Evolutionary conservation across 129 eudicot species (phyloP).

Genomic region (Ambrosia artemisiifolia): DNA sequence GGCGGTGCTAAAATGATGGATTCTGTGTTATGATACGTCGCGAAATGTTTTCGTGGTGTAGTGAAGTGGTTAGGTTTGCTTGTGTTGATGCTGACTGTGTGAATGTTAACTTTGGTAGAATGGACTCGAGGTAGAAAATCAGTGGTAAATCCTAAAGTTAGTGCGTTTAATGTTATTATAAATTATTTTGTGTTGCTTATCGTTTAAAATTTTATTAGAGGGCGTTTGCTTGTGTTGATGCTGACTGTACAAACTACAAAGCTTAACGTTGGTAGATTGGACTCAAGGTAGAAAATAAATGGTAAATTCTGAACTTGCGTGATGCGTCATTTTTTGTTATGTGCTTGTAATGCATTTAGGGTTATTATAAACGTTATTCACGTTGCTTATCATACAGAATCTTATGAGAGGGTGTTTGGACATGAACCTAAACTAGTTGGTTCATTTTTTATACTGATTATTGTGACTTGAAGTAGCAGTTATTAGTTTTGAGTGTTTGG

Average conservation of each 20-base stretch:
- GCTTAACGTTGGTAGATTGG: slow-evolving; percentile 1
- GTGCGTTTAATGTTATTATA: too few species aligned
- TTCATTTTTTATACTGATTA: background rate
- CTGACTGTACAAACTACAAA: slow-evolving; percentile 9
- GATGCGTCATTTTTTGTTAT: background rate
- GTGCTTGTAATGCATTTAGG: background rate
- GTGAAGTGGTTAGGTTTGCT: too few species aligned
- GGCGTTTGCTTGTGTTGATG: slow-evolving; percentile 21
- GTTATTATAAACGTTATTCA: background rate
- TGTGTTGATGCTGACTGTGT: too few species aligned
- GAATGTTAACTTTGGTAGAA: too few species aligned
- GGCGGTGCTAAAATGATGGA: background rate
- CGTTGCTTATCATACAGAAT: background rate
- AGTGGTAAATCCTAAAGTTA: too few species aligned
- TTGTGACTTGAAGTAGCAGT: background rate
- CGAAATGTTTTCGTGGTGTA: background rate
- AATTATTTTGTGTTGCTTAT: too few species aligned
- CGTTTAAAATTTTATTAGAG: too few species aligned
- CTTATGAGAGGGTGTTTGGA: background rate
- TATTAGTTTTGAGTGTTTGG: background rate
- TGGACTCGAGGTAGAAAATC: too few species aligned
- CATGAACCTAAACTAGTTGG: background rate
- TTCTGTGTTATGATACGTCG: background rate
- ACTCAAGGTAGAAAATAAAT: slow-evolving; percentile 8
- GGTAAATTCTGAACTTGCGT: slow-evolving; percentile 2